phyloP scores from a whole-genome alignment of 495 filamentous ascomycete species.

The Astrocystis sublimbata region DNA sequence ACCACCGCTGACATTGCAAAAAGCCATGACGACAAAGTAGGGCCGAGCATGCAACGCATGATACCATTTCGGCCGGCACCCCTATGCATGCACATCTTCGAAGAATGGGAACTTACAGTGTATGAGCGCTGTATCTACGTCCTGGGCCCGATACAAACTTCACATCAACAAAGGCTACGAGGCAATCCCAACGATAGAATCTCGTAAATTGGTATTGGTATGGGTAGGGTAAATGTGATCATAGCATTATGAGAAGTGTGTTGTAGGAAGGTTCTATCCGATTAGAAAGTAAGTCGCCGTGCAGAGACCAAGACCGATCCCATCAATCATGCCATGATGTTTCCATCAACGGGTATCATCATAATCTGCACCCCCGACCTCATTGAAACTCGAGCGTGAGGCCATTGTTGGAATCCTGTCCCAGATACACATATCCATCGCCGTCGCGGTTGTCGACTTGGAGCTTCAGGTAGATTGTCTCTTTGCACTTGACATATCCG shows the following conservation, averaged over 20 bases:
- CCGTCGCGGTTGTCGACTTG: conserved; percentile 12
- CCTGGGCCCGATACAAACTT: neutral
- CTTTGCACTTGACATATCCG: conserved; percentile 21
- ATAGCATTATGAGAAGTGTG: neutral
- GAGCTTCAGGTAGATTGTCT: conserved; percentile 24
- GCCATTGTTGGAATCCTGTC: conserved; percentile 28
- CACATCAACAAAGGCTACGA: neutral
- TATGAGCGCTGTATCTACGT: neutral
- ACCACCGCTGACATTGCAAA: no score
- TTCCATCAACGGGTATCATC: neutral
- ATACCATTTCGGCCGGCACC: no score
- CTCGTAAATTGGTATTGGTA: neutral
- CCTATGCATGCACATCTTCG: no score
- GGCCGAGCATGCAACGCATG: no score
- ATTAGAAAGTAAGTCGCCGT: neutral
- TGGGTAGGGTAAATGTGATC: neutral
- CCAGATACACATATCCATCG: conserved; percentile 25
- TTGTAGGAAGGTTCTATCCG: neutral
- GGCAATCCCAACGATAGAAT: no score
- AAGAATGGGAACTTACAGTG: neutral
- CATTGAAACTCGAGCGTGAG: conserved; percentile 6
- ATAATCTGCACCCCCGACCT: neutral
- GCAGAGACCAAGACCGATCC: no score
- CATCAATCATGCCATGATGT: neutral
- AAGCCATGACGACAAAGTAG: no score